Evolutionary conservation across 345 rosid genomes (phyloP), one percentile per base, ranked within the genome.

Genomic region (Brassica carinata): DNA sequence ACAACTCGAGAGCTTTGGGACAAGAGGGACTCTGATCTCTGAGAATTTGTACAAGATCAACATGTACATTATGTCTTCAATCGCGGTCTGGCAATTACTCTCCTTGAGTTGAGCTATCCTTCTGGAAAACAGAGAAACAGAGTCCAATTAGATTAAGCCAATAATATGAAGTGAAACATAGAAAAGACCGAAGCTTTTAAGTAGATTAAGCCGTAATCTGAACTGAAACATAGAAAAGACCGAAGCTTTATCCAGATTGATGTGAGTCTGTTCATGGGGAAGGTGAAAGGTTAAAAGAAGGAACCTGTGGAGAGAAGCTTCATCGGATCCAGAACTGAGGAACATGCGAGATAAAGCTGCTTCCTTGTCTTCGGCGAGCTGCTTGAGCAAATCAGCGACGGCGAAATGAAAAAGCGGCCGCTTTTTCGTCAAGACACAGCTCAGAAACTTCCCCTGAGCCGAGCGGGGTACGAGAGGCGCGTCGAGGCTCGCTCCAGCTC

Each of bases 21-120:
- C 87, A 80, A 95, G 82, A 27, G 88, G 96, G 18, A 89, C 99
- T 85, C 89, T 88, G 77, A 90, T 85, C 84, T 95, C 98, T 0
- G 97, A 90, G 87, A 90, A 95, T 77, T 90, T 93, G 86, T 81
- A 90, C 45, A 95, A 82, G 73, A 95, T 78, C 65, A 89, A 77
- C 93, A 91, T 87, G 79, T 93, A 93, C 89, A 93, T 95, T 26
- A 95, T 88, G 77, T 95, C 99, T 86, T 91, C 86, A 17, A 89
- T 82, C 8, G 92, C 91, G 58, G 72, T 79, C 83, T 83, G 86
- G 33, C 88, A 93, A 18, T 93, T 87, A 0, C 69, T 63, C 73
- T 89, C 93, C 80, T 90, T 93, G 57, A 91, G 84, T 72, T 83
- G 87, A 8, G 91, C 96, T 64, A 95, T 95, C 87, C 94, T 89